These are phyloP conservation scores for Phytophthora vignae DNA, from an alignment of 352 stramenopile genomes.

Conservation along the genomic window DNA sequence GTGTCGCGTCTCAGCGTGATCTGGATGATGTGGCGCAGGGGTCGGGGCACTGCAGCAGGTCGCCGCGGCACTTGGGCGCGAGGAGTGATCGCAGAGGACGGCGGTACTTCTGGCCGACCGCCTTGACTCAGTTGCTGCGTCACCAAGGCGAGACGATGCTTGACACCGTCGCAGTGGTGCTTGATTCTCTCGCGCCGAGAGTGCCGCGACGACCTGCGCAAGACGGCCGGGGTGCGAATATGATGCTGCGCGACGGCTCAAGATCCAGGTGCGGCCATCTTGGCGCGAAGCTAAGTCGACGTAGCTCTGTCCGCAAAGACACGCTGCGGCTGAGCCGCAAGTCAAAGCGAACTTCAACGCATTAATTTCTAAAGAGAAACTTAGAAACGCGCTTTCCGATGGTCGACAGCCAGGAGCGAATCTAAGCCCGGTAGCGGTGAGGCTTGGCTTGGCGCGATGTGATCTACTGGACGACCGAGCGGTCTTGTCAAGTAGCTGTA, in stretches of 20 bases:
- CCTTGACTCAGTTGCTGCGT: background rate
- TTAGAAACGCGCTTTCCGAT: too few species aligned
- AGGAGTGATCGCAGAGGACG: background rate
- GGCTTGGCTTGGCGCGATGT: too few species aligned
- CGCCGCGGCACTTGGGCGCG: background rate
- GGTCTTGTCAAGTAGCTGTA: too few species aligned
- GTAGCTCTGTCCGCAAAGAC: too few species aligned
- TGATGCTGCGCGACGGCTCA: background rate
- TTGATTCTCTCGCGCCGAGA: background rate
- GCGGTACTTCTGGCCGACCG: background rate
- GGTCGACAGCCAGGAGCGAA: too few species aligned
- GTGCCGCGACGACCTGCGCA: constrained; percentile 3
- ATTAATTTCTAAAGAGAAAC: too few species aligned
- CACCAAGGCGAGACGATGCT: background rate
- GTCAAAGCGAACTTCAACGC: too few species aligned
- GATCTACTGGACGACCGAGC: too few species aligned
- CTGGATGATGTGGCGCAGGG: background rate
- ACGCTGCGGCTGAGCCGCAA: too few species aligned
- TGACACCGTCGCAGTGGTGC: background rate
- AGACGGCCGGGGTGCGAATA: background rate
- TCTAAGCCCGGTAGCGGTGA: too few species aligned
- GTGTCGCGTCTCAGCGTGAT: background rate
- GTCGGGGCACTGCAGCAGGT: background rate
- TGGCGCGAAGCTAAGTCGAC: too few species aligned
- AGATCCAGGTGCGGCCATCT: too few species aligned